phyloP scores from a whole-genome alignment of 2,329 filamentous ascomycete species.

The Stylonectria norvegica region DNA sequence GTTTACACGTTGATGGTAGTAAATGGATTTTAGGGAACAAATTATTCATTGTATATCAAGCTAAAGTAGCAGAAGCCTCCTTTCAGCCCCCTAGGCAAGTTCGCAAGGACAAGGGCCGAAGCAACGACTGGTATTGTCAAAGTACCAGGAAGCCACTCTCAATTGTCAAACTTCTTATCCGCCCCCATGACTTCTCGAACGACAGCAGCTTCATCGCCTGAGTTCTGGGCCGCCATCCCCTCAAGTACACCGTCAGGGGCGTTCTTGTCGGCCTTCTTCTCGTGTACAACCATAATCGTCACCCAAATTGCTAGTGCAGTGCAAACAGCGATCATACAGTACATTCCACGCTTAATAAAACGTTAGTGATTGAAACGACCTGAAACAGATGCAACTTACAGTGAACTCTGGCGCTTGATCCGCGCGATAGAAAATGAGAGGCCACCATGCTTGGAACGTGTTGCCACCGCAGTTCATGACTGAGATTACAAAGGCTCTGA shows the following conservation, averaged over 20 bases:
- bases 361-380: conserved; percentile 2
- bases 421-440: conserved; percentile 32
- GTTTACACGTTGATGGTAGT: too few species aligned
- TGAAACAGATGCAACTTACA: conserved; percentile 1
- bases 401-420: conserved; percentile 14
- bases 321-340: conserved; percentile 11
- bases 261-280: conserved; percentile 8
- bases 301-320: conserved; percentile 10
- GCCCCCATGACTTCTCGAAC: too few species aligned
- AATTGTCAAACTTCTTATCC: too few species aligned
- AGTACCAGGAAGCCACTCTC: too few species aligned
- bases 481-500: conserved; percentile 30
- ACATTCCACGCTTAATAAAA: conserved; percentile 7
- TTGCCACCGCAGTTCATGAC: conserved; percentile 15
- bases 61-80: too few species aligned
- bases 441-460: conserved; percentile 21
- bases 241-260: too few species aligned
- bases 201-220: neutral
- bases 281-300: conserved; percentile 7
- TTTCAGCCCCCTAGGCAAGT: too few species aligned
- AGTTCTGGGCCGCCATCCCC: too few species aligned
- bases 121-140: too few species aligned
- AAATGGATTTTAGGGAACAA: too few species aligned
- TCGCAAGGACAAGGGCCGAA: too few species aligned
- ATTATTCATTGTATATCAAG: too few species aligned